phyloP scores from a whole-genome alignment of 75 land plant species.

The Sequoiadendron giganteum region DNA sequence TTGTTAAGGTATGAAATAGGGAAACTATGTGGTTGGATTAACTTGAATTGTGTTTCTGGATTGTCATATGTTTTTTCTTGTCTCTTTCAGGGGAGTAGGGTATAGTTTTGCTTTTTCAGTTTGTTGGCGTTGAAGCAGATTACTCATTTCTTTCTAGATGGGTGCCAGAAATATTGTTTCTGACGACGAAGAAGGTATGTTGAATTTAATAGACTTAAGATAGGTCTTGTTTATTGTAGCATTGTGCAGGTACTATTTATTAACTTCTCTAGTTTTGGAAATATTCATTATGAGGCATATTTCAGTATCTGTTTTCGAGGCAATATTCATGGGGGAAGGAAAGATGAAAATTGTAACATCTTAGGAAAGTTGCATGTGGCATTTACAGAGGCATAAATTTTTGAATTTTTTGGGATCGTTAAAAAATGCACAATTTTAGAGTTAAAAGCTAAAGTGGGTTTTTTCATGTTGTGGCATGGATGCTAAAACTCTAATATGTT shows the following conservation, averaged over 20 bases:
- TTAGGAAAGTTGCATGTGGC: neutral
- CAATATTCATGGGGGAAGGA: neutral
- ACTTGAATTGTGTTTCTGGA: neutral
- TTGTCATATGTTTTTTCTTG: neutral
- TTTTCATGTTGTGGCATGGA: neutral
- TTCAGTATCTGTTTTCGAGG: neutral
- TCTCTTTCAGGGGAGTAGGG: neutral
- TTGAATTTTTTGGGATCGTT: neutral
- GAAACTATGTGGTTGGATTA: neutral
- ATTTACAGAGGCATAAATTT: neutral
- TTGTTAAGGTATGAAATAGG: neutral
- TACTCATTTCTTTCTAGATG: neutral
- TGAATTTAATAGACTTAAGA: neutral
- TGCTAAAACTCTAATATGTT: neutral
- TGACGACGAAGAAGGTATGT: conserved; percentile 6
- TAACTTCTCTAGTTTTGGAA: neutral
- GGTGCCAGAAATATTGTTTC: conserved; percentile 9
- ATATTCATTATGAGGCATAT: neutral
- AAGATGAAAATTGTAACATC: neutral
- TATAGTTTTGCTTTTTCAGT: neutral
- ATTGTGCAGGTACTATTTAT: neutral
- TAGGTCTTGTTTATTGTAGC: neutral
- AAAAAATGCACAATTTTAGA: neutral
- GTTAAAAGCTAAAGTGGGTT: neutral
- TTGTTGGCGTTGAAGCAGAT: neutral